These are phyloP conservation scores for Aureococcus anophagefferens DNA, from an alignment of 108 stramenopile genomes.

Conservation along the genomic window DNA sequence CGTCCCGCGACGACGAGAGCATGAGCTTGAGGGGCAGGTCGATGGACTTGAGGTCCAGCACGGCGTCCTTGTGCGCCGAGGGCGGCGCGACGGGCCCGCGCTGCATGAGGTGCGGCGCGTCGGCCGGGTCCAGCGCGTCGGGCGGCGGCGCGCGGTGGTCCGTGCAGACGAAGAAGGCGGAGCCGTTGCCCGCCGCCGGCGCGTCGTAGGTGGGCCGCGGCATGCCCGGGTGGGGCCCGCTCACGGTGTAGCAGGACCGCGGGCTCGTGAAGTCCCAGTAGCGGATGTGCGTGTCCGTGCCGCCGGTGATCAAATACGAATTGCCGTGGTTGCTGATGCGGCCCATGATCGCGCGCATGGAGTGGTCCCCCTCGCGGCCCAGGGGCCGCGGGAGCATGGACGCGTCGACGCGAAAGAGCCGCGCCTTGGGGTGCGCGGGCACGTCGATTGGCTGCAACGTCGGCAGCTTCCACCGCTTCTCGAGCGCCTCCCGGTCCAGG, in stretches of 20 bases:
- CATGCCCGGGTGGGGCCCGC: conserved; percentile 50
- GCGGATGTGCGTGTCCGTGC: conserved; percentile 64
- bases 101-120: conserved; percentile 28
- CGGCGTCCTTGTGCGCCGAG: conserved; percentile 49
- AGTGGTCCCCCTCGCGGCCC: conserved; percentile 12
- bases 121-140: neutral
- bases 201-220: conserved; percentile 55
- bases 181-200: neutral
- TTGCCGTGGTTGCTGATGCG: conserved; percentile 54
- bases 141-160: neutral
- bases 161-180: neutral
- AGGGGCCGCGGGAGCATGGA: conserved; percentile 7
- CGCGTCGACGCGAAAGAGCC: neutral
- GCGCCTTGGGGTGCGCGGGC: conserved; percentile 8
- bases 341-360: conserved; percentile 64
- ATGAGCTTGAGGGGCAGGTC: conserved; percentile 50
- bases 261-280: conserved; percentile 77
- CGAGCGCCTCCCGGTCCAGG: too few species aligned
- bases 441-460: conserved; percentile 34
- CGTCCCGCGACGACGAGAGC: conserved; percentile 58
- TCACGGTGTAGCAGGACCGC: conserved; percentile 68
- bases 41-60: conserved; percentile 59
- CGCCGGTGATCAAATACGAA: conserved; percentile 77
- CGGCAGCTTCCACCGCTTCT: conserved; percentile 30
- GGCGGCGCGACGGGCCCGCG: conserved; percentile 32